These are phyloP conservation scores for Croton setiger DNA, from an alignment of 441 rosid genomes.

Conservation along the genomic window DNA sequence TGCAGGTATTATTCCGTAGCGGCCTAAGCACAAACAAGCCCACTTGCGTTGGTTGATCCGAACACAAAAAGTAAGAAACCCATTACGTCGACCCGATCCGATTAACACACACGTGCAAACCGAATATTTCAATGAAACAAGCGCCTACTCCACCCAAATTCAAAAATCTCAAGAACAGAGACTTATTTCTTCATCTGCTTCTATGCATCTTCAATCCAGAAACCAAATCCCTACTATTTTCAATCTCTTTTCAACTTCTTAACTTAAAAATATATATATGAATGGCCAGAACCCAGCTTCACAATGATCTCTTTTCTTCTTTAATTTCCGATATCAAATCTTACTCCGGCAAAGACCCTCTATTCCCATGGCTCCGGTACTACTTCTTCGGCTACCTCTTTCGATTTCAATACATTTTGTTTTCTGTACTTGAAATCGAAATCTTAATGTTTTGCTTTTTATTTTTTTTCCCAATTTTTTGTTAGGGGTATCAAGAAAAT, in stretches of 20 bases:
- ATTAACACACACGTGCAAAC: background rate
- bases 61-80: too few species aligned
- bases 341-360: conserved; percentile 75
- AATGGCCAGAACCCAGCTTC: conserved; percentile 32
- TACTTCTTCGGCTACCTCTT: background rate
- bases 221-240: background rate
- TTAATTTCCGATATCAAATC: conserved; percentile 73
- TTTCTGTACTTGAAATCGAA: background rate
- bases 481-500: conserved; percentile 73
- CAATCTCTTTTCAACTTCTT: background rate
- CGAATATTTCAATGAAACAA: background rate
- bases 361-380: conserved; percentile 93
- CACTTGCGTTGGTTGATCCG: too few species aligned
- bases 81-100: background rate
- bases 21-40: background rate
- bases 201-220: background rate
- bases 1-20: too few species aligned
- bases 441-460: too few species aligned
- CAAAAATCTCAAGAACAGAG: background rate
- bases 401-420: background rate
- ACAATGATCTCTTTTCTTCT: conserved; percentile 45
- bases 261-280: background rate
- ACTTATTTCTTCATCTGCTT: background rate
- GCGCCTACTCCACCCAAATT: conserved; percentile 8
- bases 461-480: background rate